phyloP scores from a whole-genome alignment of 169 alveolate species.

The Fabrea salina region DNA sequence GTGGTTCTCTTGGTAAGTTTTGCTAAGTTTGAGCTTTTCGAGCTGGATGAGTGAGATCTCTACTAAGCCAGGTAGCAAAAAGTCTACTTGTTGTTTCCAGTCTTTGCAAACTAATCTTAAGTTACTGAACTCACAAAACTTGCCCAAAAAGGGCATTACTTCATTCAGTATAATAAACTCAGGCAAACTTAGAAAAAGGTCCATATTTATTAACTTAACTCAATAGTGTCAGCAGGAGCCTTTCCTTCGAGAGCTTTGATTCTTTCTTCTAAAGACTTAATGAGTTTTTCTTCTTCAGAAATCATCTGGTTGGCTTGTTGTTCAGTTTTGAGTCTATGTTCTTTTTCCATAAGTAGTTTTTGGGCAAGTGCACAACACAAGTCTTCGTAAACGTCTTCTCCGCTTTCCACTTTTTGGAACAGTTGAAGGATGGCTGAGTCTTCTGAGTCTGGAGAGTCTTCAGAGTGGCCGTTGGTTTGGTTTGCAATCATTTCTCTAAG shows the following conservation, averaged over 20 bases:
- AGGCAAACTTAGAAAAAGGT: neutral
- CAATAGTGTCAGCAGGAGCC: neutral
- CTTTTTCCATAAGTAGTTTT: constrained; percentile 20
- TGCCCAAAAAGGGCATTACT: too few relatives aligned
- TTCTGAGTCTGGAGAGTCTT: neutral
- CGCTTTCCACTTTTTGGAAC: neutral
- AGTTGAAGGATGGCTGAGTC: neutral
- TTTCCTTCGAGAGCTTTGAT: constrained; percentile 12
- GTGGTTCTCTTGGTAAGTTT: too few relatives aligned
- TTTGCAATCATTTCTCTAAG: neutral
- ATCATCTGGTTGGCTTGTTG: constrained; percentile 26
- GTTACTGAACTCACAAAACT: too few relatives aligned
- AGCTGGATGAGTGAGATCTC: too few relatives aligned
- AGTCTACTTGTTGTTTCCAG: too few relatives aligned
- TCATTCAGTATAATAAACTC: too few relatives aligned
- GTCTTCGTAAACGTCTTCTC: neutral
- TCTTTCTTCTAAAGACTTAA: constrained; percentile 19
- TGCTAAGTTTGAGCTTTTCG: too few relatives aligned
- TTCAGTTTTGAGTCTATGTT: constrained; percentile 28
- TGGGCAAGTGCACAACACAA: constrained; percentile 4
- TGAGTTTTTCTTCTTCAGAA: constrained; percentile 17
- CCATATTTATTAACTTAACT: neutral
- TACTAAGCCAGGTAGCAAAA: too few relatives aligned
- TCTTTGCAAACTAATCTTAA: too few relatives aligned
- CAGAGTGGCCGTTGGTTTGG: neutral